phyloP scores from a whole-genome alignment of 495 filamentous ascomycete species.

The Xylaria castorea region DNA sequence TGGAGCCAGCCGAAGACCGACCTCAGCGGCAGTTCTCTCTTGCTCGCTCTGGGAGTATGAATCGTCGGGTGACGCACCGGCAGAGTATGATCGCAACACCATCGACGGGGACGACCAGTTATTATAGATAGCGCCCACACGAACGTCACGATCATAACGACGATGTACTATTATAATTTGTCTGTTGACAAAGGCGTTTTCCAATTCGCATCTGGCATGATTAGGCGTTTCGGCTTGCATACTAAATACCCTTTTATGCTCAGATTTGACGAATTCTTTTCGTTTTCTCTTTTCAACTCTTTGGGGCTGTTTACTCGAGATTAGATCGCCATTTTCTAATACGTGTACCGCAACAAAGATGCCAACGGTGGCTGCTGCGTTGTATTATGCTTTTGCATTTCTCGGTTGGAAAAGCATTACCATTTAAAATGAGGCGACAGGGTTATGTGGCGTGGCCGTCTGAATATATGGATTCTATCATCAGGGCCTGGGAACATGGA shows the following conservation, averaged over 20 bases:
- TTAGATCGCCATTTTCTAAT: not conserved
- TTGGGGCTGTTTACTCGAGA: not conserved
- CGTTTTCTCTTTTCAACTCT: not conserved
- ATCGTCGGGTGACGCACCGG: conserved; percentile 43
- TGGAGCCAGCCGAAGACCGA: conserved; percentile 49
- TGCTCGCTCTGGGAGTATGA: conserved; percentile 49
- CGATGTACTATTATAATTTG: conserved; percentile 36
- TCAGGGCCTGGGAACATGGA: not conserved
- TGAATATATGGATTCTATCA: not conserved
- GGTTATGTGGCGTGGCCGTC: not conserved
- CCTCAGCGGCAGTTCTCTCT: conserved; percentile 48
- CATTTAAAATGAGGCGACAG: conserved; percentile 10
- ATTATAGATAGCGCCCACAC: conserved; percentile 34
- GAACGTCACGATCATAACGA: conserved; percentile 39
- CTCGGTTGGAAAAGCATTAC: conserved; percentile 14
- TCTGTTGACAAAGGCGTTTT: conserved; percentile 12
- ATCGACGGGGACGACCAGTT: conserved; percentile 28
- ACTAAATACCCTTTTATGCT: conserved; percentile 22
- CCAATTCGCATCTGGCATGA: conserved; percentile 23
- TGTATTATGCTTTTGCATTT: not conserved
- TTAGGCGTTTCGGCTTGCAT: conserved; percentile 27
- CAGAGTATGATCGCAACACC: conserved; percentile 46
- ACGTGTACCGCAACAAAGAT: not conserved
- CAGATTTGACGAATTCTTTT: not conserved
- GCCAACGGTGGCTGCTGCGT: not conserved